These are phyloP conservation scores for Microsporum canis DNA, from an alignment of 2,329 filamentous ascomycete species.

Conservation along the genomic window DNA sequence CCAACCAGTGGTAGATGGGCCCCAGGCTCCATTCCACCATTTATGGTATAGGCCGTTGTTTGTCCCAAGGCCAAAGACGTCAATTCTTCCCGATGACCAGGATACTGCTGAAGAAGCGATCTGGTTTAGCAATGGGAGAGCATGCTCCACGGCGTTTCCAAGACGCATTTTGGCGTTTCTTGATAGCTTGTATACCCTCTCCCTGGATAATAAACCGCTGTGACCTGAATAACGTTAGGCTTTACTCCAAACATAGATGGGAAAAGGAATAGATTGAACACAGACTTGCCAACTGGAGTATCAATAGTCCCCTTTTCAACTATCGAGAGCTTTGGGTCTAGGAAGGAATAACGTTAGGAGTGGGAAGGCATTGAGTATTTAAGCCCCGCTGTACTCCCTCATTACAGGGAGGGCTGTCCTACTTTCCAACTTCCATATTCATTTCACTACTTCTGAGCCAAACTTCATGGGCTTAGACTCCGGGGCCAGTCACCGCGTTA, in stretches of 20 bases:
- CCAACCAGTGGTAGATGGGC: slow-evolving; percentile 17
- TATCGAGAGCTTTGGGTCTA: background rate
- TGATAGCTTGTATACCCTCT: background rate
- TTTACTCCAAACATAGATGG: background rate
- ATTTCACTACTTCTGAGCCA: background rate
- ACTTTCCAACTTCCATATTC: background rate
- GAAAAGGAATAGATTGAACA: background rate
- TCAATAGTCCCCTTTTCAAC: background rate
- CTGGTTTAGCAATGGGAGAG: slow-evolving; percentile 12
- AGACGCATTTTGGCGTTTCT: slow-evolving; percentile 2
- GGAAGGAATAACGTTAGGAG: background rate
- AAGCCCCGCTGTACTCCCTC: slow-evolving; percentile 1
- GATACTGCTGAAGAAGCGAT: slow-evolving; percentile 14
- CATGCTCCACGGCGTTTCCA: slow-evolving; percentile 1
- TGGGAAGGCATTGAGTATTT: background rate
- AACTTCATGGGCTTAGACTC: background rate
- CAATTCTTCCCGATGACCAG: slow-evolving; percentile 12
- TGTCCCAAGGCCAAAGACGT: slow-evolving; percentile 14
- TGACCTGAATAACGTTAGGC: background rate
- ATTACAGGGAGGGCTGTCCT: background rate
- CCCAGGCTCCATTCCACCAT: slow-evolving; percentile 13
- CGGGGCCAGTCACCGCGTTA: background rate
- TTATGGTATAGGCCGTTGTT: slow-evolving; percentile 15
- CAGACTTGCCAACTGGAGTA: background rate
- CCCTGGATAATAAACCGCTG: background rate